phyloP scores from a whole-genome alignment of 2,329 filamentous ascomycete genomes.

The Nemania serpens region DNA sequence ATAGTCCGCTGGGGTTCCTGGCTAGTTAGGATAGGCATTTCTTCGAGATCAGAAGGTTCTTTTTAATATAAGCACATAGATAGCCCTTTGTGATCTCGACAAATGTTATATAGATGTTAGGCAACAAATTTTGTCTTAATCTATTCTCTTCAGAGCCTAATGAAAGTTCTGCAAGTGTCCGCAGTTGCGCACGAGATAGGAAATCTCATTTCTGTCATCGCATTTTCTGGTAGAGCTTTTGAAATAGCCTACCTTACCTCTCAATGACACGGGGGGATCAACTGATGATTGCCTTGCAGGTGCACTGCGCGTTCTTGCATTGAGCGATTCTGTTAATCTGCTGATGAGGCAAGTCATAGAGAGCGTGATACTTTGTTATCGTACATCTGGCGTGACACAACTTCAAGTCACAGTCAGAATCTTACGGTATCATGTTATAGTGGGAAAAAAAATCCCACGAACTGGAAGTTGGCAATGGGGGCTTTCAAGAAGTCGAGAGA shows the following conservation, averaged over 20 bases:
- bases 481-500: no score
- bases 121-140: no score
- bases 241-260: background rate
- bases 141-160: no score
- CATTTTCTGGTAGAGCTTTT: background rate
- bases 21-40: no score
- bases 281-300: background rate
- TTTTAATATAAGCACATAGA: no score
- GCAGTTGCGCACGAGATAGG: no score
- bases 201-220: background rate
- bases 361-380: background rate
- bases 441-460: slow-evolving; percentile 19
- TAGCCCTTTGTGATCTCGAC: no score
- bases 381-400: background rate
- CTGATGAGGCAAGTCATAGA: background rate
- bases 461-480: background rate
- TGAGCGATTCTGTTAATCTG: background rate
- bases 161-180: no score
- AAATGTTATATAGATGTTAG: no score
- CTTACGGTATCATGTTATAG: background rate
- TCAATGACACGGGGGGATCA: background rate
- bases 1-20: no score
- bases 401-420: background rate
- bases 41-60: no score
- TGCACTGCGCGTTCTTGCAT: background rate